Evolutionary conservation across 768 basidiomycete species (phyloP).

Genomic region (Tephrocybe sp.): DNA sequence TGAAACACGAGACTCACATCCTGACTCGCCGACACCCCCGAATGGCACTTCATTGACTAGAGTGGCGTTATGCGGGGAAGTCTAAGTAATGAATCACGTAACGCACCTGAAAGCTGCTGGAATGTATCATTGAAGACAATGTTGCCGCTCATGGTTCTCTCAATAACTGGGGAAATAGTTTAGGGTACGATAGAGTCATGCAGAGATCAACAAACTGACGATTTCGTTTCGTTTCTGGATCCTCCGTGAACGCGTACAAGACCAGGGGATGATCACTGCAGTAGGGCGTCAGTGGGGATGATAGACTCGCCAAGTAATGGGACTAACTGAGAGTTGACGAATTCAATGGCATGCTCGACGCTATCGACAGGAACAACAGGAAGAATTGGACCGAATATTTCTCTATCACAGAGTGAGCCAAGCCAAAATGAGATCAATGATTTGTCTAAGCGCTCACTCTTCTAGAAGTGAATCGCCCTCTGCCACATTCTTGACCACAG

Average conservation of each 20-base stretch:
- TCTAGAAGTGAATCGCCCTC: conserved; percentile 59
- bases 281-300: conserved; percentile 1
- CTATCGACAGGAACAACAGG: conserved; percentile 60
- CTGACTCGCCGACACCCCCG: conserved; percentile 61
- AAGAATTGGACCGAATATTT: conserved; percentile 73
- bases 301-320: background rate
- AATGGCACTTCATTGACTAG: conserved; percentile 42
- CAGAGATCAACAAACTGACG: conserved; percentile 26
- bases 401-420: conserved; percentile 21
- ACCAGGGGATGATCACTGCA: conserved; percentile 58
- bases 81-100: background rate
- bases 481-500: conserved; percentile 54
- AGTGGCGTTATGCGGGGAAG: background rate
- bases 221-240: conserved; percentile 35
- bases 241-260: conserved; percentile 63
- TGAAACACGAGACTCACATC: conserved; percentile 42
- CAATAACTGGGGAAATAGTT: conserved; percentile 45
- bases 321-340: conserved; percentile 51
- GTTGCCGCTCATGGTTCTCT: conserved; percentile 55
- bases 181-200: background rate
- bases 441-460: conserved; percentile 44
- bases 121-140: conserved; percentile 62
- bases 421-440: background rate
- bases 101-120: conserved; percentile 49
- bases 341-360: conserved; percentile 54